A percentile compares a stretch with the other conserved stretches of the same genome.
Conservation (phyloP, 371 early-diverging fungal genomes). For the Actinomucor elegans region DNA sequence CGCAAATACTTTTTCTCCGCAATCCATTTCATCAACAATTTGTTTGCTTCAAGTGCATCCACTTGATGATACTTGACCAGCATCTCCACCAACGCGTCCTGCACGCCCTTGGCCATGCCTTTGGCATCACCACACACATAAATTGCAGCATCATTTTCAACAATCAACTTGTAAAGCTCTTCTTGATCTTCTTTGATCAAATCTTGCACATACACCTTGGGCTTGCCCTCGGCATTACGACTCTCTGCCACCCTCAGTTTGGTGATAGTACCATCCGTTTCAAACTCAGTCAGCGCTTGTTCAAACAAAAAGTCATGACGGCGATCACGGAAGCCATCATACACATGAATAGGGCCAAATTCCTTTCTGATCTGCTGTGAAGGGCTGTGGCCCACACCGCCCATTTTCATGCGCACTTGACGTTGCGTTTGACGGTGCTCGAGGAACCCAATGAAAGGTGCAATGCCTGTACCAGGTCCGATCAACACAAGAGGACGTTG, state of each 20-base stretch:
- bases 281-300: slow-evolving; percentile 50
- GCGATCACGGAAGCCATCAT: slow-evolving; percentile 75
- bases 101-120: slow-evolving; percentile 88
- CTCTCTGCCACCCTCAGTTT: slow-evolving; percentile 62
- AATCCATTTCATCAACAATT: slow-evolving; percentile 63
- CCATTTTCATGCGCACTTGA: slow-evolving; percentile 37
- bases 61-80: slow-evolving; percentile 49
- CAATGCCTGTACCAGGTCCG: slow-evolving; percentile 89
- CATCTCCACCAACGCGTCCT: slow-evolving; percentile 72
- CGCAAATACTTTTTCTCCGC: slow-evolving; percentile 68
- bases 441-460: slow-evolving; percentile 86
- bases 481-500: slow-evolving; percentile 71
- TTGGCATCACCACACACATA: slow-evolving; percentile 91
- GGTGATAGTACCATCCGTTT: slow-evolving; percentile 54
- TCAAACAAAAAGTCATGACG: slow-evolving; percentile 68
- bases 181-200: slow-evolving; percentile 53
- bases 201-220: slow-evolving; percentile 85
- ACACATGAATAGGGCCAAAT: slow-evolving; percentile 60
- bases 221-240: slow-evolving; percentile 43
- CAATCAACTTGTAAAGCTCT: slow-evolving; percentile 58
- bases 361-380: slow-evolving; percentile 24
- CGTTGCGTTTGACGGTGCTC: slow-evolving; percentile 59
- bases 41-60: slow-evolving; percentile 56
- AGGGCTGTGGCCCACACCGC: slow-evolving; percentile 39
- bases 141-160: slow-evolving; percentile 61